Percentiles rank a stretch among this genome's conserved stretches.
These are phyloP conservation scores for Cystobasidium ongulense DNA, from an alignment of 768 basidiomycete genomes.

Conservation along the genomic window DNA sequence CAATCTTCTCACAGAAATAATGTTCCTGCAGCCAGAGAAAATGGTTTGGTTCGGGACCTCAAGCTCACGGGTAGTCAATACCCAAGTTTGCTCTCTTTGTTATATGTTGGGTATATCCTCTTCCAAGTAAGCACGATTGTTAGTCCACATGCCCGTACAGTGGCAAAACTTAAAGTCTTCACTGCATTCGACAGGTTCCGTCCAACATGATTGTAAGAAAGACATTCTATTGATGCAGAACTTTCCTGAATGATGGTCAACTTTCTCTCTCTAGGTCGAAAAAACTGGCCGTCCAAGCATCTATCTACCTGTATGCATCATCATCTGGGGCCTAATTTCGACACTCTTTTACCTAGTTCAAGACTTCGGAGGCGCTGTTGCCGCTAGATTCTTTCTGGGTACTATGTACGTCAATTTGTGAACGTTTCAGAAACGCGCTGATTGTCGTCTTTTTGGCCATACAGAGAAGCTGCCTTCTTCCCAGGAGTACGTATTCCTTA, in stretches of 20 bases:
- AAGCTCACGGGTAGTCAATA: conserved; percentile 40
- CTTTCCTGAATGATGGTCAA: not conserved
- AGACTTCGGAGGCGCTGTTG: not conserved
- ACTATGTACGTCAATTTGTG: conserved; percentile 51
- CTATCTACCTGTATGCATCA: conserved; percentile 43
- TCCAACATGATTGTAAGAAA: conserved; percentile 42
- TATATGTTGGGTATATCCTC: conserved; percentile 36
- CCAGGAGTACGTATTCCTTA: not conserved
- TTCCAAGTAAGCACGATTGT: not conserved
- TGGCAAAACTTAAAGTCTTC: not conserved
- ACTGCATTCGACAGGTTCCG: conserved; percentile 31
- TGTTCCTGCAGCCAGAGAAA: conserved; percentile 38
- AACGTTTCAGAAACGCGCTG: too few species aligned
- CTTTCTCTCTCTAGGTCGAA: conserved; percentile 33
- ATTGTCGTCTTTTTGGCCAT: not conserved
- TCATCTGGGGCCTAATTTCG: conserved; percentile 55
- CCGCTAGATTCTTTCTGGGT: conserved; percentile 51
- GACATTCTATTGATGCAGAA: not conserved
- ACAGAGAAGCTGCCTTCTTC: conserved; percentile 8
- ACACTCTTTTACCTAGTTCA: conserved; percentile 57
- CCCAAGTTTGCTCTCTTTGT: conserved; percentile 29
- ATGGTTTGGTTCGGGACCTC: conserved; percentile 43
- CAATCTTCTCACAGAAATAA: conserved; percentile 33
- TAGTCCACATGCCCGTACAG: not conserved
- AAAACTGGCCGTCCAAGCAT: conserved; percentile 42